phyloP scores from a whole-genome alignment of 2,329 filamentous ascomycete species.

The Penicillium thymicola region DNA sequence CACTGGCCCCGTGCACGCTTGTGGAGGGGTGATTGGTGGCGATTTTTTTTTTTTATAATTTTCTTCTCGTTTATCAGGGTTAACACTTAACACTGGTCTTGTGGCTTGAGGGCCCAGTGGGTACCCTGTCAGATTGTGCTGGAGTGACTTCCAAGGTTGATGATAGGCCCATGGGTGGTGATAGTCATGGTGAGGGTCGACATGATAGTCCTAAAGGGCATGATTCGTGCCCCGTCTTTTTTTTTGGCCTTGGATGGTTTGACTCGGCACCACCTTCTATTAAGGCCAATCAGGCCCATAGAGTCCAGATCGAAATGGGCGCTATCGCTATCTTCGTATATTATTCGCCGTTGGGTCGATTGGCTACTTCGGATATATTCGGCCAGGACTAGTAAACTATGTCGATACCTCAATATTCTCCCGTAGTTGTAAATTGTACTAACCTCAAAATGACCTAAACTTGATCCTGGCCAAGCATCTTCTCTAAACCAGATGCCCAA shows the following conservation, averaged over 20 bases:
- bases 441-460: neutral
- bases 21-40: neutral
- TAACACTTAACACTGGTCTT: neutral
- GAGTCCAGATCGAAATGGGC: neutral
- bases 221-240: neutral
- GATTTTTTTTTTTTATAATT: neutral
- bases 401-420: neutral
- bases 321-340: neutral
- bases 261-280: neutral
- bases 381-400: neutral
- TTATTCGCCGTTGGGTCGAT: neutral
- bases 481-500: neutral
- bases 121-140: neutral
- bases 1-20: neutral
- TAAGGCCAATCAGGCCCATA: neutral
- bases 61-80: neutral
- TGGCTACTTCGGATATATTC: neutral
- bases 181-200: neutral
- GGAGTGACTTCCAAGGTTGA: neutral
- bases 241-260: neutral
- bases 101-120: neutral
- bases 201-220: neutral
- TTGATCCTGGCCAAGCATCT: neutral
- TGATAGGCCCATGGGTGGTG: neutral
- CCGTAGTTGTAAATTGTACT: neutral